Conservation (phyloP, 371 early-diverging fungal genomes). For the Mucor mucedo region DNA sequence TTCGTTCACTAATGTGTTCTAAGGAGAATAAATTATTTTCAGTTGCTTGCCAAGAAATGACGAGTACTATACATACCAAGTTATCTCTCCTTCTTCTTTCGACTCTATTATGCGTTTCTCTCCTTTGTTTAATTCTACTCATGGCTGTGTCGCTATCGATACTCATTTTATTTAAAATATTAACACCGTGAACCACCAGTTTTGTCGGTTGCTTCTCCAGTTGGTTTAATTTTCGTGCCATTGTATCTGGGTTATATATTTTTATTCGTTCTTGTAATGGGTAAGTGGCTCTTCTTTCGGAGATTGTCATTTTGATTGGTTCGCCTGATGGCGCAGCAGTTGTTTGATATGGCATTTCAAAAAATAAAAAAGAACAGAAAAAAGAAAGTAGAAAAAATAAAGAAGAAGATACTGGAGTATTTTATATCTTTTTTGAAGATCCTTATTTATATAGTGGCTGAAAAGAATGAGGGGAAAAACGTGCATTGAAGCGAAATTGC, state of each 20-base stretch:
- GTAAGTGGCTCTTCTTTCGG: slow-evolving; percentile 32
- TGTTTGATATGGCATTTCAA: slow-evolving; percentile 2
- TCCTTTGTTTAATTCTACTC: slow-evolving; percentile 30
- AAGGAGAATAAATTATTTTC: not conserved
- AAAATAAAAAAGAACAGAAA: slow-evolving; percentile 1
- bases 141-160: slow-evolving; percentile 33
- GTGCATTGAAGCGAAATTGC: slow-evolving; percentile 22
- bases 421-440: slow-evolving; percentile 8
- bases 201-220: slow-evolving; percentile 24
- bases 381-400: slow-evolving; percentile 7
- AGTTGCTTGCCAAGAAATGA: not conserved
- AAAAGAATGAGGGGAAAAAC: slow-evolving; percentile 27
- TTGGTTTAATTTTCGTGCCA: slow-evolving; percentile 30
- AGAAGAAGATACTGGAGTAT: not conserved
- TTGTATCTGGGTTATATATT: slow-evolving; percentile 31
- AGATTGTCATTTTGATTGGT: slow-evolving; percentile 24
- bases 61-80: slow-evolving; percentile 15
- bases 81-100: slow-evolving; percentile 33
- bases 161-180: slow-evolving; percentile 31
- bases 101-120: slow-evolving; percentile 32
- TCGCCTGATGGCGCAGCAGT: not conserved
- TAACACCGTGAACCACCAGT: slow-evolving; percentile 31
- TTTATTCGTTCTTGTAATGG: slow-evolving; percentile 33
- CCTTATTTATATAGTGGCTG: slow-evolving; percentile 24
- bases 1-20: slow-evolving; percentile 31